phyloP scores from a whole-genome alignment of 208 protist species.

The Acanthamoeba royreba region DNA sequence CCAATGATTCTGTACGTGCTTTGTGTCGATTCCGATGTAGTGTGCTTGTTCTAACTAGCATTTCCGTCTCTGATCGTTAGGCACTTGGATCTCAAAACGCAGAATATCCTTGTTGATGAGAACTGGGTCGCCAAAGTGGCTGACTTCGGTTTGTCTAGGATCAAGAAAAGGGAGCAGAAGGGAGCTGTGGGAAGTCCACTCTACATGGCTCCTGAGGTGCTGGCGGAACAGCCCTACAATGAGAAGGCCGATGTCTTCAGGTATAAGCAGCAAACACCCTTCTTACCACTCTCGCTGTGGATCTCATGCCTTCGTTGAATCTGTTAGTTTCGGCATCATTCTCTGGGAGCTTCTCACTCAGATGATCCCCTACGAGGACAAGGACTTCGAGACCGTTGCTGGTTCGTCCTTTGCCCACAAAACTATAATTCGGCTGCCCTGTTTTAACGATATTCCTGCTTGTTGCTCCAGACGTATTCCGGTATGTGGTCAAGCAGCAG shows the following conservation, averaged over 20 bases:
- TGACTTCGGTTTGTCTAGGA: slow-evolving; percentile 43
- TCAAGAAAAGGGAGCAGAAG: slow-evolving; percentile 27
- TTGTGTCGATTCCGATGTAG: neutral
- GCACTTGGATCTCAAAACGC: slow-evolving; percentile 36
- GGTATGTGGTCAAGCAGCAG: slow-evolving; percentile 23
- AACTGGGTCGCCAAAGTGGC: slow-evolving; percentile 51
- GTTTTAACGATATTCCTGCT: neutral
- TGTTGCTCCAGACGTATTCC: slow-evolving; percentile 5
- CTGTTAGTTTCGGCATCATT: slow-evolving; percentile 49
- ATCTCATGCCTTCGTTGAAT: neutral
- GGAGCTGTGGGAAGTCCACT: neutral
- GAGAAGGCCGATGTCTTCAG: slow-evolving; percentile 53
- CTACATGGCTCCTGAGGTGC: slow-evolving; percentile 49
- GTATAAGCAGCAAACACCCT: neutral
- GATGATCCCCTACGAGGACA: slow-evolving; percentile 37
- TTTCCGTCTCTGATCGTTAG: neutral
- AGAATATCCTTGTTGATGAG: slow-evolving; percentile 43
- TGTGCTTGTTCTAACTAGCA: neutral
- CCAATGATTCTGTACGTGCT: slow-evolving; percentile 17
- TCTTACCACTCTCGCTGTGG: neutral
- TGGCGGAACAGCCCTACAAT: slow-evolving; percentile 30
- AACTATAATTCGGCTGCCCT: neutral
- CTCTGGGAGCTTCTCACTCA: slow-evolving; percentile 53
- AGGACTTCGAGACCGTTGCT: slow-evolving; percentile 29
- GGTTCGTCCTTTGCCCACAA: neutral